Conservation (phyloP, 1,284 basidiomycete genomes). For the Boletus calvinii region DNA sequence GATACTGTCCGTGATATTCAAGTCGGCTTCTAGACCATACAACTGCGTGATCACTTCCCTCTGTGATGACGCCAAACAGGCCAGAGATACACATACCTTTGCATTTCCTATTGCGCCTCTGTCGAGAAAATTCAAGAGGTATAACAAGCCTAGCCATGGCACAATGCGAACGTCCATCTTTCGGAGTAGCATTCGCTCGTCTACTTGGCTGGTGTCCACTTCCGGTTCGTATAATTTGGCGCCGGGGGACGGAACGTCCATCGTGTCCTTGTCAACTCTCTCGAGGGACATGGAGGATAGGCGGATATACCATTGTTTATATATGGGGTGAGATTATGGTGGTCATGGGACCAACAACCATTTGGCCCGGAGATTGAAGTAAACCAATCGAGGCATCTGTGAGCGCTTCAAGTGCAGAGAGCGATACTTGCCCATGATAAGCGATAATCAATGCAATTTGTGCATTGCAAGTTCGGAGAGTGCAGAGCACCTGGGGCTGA, state of each 20-base stretch:
- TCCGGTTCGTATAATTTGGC: conserved; percentile 35
- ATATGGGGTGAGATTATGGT: neutral
- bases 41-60: conserved; percentile 34
- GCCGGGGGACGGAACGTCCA: neutral
- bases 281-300: conserved; percentile 6
- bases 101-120: conserved; percentile 68
- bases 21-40: conserved; percentile 47
- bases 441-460: neutral
- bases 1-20: conserved; percentile 52
- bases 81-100: conserved; percentile 40
- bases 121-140: conserved; percentile 63
- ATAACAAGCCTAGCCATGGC: conserved; percentile 59
- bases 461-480: neutral
- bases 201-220: conserved; percentile 40
- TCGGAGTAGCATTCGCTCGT: conserved; percentile 48
- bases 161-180: conserved; percentile 53
- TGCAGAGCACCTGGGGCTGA: too few species aligned
- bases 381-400: neutral
- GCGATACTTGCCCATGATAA: neutral
- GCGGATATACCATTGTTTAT: neutral
- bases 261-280: neutral
- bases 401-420: neutral
- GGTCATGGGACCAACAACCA: neutral
- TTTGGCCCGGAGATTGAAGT: neutral
- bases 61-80: conserved; percentile 5